Conservation (phyloP, 2,329 filamentous ascomycete species). For the Hypoxylon sp. region DNA sequence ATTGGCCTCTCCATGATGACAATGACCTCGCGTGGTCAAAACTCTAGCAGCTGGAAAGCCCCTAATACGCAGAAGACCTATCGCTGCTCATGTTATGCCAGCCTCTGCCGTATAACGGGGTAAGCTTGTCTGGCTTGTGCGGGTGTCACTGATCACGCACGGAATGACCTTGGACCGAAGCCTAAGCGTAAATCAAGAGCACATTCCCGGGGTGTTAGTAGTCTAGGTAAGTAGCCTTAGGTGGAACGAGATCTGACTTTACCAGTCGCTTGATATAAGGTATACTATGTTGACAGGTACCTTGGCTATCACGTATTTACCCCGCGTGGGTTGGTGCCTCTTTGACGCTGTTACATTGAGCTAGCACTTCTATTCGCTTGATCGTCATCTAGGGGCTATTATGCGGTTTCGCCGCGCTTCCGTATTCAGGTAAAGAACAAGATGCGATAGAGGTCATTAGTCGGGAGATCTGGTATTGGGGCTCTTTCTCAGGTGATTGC, state of each 20-base stretch:
- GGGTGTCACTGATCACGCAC: slow-evolving; percentile 41
- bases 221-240: slow-evolving; percentile 40
- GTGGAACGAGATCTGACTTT: slow-evolving; percentile 37
- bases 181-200: slow-evolving; percentile 36
- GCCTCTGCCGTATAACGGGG: slow-evolving; percentile 23
- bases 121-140: slow-evolving; percentile 20
- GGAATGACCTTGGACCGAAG: slow-evolving; percentile 43
- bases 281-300: slow-evolving; percentile 29
- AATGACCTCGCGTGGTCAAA: slow-evolving; percentile 19
- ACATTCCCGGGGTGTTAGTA: slow-evolving; percentile 27
- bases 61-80: slow-evolving; percentile 12
- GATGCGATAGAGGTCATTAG: not conserved
- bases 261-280: slow-evolving; percentile 24
- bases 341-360: slow-evolving; percentile 37
- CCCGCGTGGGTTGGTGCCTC: slow-evolving; percentile 28
- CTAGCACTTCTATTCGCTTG: slow-evolving; percentile 39
- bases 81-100: slow-evolving; percentile 23
- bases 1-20: slow-evolving; percentile 8
- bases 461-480: not conserved
- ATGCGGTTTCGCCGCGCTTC: slow-evolving; percentile 24
- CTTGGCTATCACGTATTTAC: slow-evolving; percentile 17
- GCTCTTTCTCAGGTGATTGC: not conserved
- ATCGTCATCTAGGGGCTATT: slow-evolving; percentile 43
- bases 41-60: slow-evolving; percentile 14
- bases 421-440: slow-evolving; percentile 14